Percentiles rank a stretch among this genome's conserved stretches.
These are phyloP conservation scores for Hebeloma cylindrosporum DNA, from an alignment of 768 basidiomycete species.

Conservation along the genomic window DNA sequence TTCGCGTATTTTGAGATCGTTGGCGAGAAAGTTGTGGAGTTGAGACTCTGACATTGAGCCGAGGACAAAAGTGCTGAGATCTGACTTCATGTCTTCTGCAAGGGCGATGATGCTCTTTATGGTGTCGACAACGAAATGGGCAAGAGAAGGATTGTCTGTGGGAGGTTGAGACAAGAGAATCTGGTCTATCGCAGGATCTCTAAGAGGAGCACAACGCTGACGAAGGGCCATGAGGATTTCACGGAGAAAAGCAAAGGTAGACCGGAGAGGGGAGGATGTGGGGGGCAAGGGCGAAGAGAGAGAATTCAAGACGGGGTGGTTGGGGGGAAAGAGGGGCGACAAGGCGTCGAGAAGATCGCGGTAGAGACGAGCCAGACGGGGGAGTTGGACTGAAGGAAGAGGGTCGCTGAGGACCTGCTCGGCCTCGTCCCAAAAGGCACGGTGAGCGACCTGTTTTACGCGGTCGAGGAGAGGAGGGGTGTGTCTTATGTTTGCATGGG, in stretches of 20 bases:
- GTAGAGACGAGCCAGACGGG: conserved; percentile 58
- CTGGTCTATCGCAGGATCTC: conserved; percentile 54
- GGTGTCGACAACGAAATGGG: conserved; percentile 48
- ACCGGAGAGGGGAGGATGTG: conserved; percentile 64
- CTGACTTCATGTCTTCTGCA: conserved; percentile 64
- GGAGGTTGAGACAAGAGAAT: conserved; percentile 34
- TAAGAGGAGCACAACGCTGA: conserved; percentile 65
- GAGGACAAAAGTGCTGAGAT: conserved; percentile 63
- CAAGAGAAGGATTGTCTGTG: conserved; percentile 32
- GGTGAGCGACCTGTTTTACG: conserved; percentile 56
- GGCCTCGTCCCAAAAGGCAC: conserved; percentile 78
- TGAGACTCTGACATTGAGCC: conserved; percentile 68
- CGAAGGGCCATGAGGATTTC: conserved; percentile 53
- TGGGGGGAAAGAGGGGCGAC: conserved; percentile 55
- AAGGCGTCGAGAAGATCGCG: conserved; percentile 52
- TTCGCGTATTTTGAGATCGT: conserved; percentile 57
- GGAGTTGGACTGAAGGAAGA: conserved; percentile 57
- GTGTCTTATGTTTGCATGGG: conserved; percentile 28
- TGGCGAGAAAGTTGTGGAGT: conserved; percentile 45
- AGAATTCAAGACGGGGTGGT: conserved; percentile 48
- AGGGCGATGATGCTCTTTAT: conserved; percentile 50
- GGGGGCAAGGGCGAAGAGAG: conserved; percentile 64
- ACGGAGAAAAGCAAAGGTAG: conserved; percentile 51
- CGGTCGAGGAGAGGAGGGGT: conserved; percentile 32
- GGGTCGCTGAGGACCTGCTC: conserved; percentile 26